Evolutionary conservation across 169 alveolate genomes (phyloP).

Genomic region (Plasmodium chabaudi): DNA sequence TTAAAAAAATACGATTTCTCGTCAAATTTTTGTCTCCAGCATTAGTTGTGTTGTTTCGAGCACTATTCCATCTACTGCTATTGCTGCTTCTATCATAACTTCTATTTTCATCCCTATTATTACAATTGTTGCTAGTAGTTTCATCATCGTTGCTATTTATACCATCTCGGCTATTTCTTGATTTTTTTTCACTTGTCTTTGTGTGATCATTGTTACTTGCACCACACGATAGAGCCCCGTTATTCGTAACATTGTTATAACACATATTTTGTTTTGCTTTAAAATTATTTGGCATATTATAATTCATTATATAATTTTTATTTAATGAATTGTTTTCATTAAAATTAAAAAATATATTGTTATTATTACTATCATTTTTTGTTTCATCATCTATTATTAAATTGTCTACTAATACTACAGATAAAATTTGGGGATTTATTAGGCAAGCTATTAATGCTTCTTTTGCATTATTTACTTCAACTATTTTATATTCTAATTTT

Average conservation of each 20-base stretch:
- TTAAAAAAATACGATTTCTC: background rate
- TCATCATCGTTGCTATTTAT: background rate
- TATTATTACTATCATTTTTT: conserved; percentile 14
- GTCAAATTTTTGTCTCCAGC: too few relatives aligned
- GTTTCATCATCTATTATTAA: conserved; percentile 66
- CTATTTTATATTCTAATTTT: conserved; percentile 76
- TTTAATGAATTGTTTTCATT: conserved; percentile 5
- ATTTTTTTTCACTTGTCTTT: background rate
- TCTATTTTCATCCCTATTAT: background rate
- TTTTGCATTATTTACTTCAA: conserved; percentile 78
- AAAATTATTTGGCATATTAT: background rate
- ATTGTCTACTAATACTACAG: conserved; percentile 81
- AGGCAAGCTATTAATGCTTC: conserved; percentile 80
- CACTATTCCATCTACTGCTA: background rate
- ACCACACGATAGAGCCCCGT: background rate
- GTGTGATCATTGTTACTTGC: conserved; percentile 14
- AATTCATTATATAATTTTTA: background rate
- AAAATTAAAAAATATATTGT: conserved; percentile 2
- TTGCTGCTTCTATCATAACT: background rate
- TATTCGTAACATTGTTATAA: background rate
- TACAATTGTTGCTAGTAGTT: background rate
- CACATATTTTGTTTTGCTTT: conserved; percentile 11
- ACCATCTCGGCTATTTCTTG: background rate
- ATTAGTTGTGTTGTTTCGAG: background rate
- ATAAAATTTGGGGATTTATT: conserved; percentile 79